Evolutionary conservation across 306 rosid species (phyloP), one percentile per base, ranked within the genome.

Genomic region (Quercus mongolica): DNA sequence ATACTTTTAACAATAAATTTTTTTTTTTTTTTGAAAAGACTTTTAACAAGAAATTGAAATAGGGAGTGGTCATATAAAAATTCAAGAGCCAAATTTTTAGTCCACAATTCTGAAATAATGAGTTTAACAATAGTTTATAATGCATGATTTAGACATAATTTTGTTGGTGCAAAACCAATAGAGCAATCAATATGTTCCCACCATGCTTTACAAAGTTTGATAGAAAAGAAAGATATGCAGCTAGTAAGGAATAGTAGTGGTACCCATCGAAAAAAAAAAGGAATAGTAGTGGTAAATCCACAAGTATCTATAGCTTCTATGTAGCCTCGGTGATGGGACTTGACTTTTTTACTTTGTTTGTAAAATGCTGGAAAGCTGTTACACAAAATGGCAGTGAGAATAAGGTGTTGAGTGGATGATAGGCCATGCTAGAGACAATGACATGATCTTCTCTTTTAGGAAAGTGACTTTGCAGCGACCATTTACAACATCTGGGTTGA

Each of bases 171-270:
- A 84, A 28, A 51, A 55, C 77, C 28, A 71, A 65, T 26, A 70
- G 77, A 49, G 72, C 67, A 69, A 75, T 85, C 67, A 79, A 78
- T 75, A 68, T 90, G 94, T 90, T 76, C 33, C 88, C 85, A 85
- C 81, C 83, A 78, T 81, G 89, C 88, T 81, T 72, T 82, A 84
- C 87, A 83, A 68, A 33, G 73, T 81, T 79, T 3, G 54, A 18
- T 49, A 57, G 68, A 31, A 23, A 67, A 67, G 56, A 44, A 69
- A 56, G 13, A 68, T 26, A 9, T 67, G 72, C 51, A 3, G n/a
- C 52, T 31, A 23, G 72, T 35, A 23, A 35, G 33, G 18, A 49
- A 49, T 12, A 49, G 31, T 30, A 30, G 20, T 64, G 46, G 70
- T 6, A 30, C 28, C 2, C 28, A 26, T 26, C 2, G 1, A 26